These are phyloP conservation scores for Auricularia sp. DNA, from an alignment of 768 basidiomycete species.

Conservation along the genomic window DNA sequence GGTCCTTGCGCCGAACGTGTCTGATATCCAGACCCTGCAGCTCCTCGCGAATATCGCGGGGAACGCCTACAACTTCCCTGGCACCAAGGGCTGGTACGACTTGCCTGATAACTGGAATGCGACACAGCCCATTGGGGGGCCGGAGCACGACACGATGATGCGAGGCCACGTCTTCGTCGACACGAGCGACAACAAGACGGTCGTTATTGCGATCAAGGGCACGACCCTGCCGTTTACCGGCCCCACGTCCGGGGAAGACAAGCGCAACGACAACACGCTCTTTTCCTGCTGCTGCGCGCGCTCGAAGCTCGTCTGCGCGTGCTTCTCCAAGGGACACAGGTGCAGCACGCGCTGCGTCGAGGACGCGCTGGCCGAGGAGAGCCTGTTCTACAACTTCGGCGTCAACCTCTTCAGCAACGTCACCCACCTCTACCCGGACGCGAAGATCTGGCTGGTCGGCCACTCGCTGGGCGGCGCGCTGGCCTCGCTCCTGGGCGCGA, in stretches of 20 bases:
- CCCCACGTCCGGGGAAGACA: constrained; percentile 82
- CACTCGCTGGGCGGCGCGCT: constrained; percentile 49
- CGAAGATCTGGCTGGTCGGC: constrained; percentile 31
- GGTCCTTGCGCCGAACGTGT: constrained; percentile 66
- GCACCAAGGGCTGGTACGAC: constrained; percentile 71
- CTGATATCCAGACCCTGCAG: constrained; percentile 66
- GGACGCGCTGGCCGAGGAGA: constrained; percentile 75
- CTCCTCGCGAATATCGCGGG: constrained; percentile 82
- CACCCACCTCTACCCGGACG: constrained; percentile 32
- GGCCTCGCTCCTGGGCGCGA: constrained; percentile 72
- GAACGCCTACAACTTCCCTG: constrained; percentile 67
- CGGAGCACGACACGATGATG: constrained; percentile 48
- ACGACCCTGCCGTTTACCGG: constrained; percentile 66
- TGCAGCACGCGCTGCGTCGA: constrained; percentile 80
- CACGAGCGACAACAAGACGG: constrained; percentile 66
- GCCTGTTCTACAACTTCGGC: constrained; percentile 85
- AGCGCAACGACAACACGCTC: constrained; percentile 82
- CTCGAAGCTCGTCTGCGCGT: constrained; percentile 80
- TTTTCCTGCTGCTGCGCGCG: constrained; percentile 90
- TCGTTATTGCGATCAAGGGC: constrained; percentile 83
- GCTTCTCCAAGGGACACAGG: constrained; percentile 57
- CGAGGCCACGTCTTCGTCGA: constrained; percentile 78
- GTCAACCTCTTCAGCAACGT: constrained; percentile 45
- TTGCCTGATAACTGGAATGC: constrained; percentile 60
- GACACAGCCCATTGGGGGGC: constrained; percentile 34